Evolutionary conservation across 1,139 yeast genomes (phyloP), one percentile per base, ranked within the genome.

Genomic region (Zygosaccharomyces pseudobailii): DNA sequence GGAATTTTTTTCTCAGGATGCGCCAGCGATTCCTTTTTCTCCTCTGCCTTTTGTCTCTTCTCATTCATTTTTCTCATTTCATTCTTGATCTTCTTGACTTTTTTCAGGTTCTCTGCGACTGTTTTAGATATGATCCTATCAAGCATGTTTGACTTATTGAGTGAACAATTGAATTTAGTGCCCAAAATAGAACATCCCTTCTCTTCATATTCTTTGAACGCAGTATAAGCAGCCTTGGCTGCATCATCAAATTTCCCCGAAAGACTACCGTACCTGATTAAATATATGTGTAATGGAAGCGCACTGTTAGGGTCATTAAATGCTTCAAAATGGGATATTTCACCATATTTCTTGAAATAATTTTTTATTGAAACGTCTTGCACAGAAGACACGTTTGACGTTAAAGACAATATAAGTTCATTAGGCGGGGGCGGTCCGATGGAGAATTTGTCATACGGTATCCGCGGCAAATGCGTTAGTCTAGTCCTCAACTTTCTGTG

Each of bases 221-320:
- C 77, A 23, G 22, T 25, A n/a, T 63, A 57, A 3, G 83, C 84
- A 6, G 72, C 52, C 36, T 59, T 67, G 58, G 79, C 79, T 0
- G 92, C 56, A 6, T 57, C 61, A 43, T 64, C 62, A 6, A 60
- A 39, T 37, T 62, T 63, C 3, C 60, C 62, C 27, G 65, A 76
- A 20, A 72, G 70, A 3, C 90, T 90, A 48, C 75, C 80, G 66
- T 78, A 89, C 48, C 75, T 72, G 46, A 88, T 72, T 20, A 80
- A 71, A 39, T 85, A 86, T 30, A 88, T 71, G 3, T 96, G 95
- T 43, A 89, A 67, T 0, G 95, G 92, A 21, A 84, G 86, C 3
- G 90, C 96, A 45, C 86, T 82, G 19, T 74, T 72, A 1, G 94
- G 88, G 60, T 90, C 95, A 52, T 76, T 78, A 20, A 83, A 71